Base-by-base conservation (phyloP, 768 basidiomycete species). In the Phanerodontia chrysosporium region DNA sequence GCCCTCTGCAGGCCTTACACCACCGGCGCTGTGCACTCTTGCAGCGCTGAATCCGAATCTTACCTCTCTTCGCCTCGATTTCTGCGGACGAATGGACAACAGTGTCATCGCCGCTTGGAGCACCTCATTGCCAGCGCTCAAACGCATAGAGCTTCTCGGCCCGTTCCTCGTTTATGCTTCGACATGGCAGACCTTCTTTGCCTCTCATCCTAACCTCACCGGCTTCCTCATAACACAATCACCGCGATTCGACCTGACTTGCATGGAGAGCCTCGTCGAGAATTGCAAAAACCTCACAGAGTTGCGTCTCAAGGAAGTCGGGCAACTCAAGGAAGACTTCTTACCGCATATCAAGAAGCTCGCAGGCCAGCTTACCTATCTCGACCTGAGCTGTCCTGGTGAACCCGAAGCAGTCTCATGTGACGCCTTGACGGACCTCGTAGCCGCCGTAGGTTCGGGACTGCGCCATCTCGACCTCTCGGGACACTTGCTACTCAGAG, bases 1-100 rank as follows among this genome's bases (percentile, higher is more conserved):
- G 18, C 12, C 35, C 49, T 1, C n/a, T n/a, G n/a, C 48, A 96
- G 93, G 86, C 39, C 80, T 99, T 28, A 70, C 79, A 0, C 79
- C 90, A 0, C 75, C 83, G 2, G 87, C 89, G 3, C 79, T 95
- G 45, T 76, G 76, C 39, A 82, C 90, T 0, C 81, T 98, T 9
- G 84, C 85, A 0, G 79, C 80, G 45, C 85, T 97, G 52, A 98
- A 95, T 70, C 92, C 93, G 0, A 91, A 90, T 65, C 78, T 99
- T 28, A 84, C 85, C 0, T 78, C 76, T 14, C 80, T 99, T 10
- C 83, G 87, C 0, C 85, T 99, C 18, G 89, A 94, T 65, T 86
- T 84, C 64, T 98, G 95, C 62, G 96, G 96, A 3, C 84, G 87
- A 32, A 80, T 98, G 59, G 81, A 89, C 55, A 83, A 87, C 63